phyloP scores from a whole-genome alignment of 306 rosid species.

The Benincasa hispida region DNA sequence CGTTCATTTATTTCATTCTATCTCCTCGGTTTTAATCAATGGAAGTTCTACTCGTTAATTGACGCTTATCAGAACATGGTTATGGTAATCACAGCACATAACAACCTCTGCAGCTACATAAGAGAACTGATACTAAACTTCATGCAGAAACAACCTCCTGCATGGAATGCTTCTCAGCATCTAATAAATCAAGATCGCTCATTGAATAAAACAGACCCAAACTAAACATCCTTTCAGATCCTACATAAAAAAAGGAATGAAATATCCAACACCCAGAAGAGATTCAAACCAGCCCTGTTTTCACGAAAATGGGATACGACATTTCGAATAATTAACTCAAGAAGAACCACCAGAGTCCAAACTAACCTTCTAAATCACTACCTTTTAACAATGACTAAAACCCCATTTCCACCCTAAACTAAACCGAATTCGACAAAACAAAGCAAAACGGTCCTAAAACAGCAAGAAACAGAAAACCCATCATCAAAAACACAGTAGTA shows the following conservation, averaged over 20 bases:
- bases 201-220: neutral
- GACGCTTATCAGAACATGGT: neutral
- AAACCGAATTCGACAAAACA: neutral
- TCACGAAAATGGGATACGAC: neutral
- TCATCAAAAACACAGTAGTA: neutral
- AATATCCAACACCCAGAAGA: neutral
- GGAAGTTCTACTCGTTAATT: neutral
- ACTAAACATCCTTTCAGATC: neutral
- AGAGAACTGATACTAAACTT: neutral
- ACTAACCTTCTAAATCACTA: neutral
- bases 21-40: neutral
- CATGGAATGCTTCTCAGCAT: neutral
- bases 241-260: neutral
- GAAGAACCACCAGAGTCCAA: neutral
- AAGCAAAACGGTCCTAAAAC: neutral
- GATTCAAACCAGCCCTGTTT: neutral
- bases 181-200: neutral
- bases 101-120: neutral
- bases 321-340: neutral
- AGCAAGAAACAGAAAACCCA: neutral
- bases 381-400: too few relatives aligned
- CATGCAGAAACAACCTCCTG: neutral
- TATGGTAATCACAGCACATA: neutral
- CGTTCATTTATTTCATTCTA: neutral
- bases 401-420: neutral